Base-by-base conservation (phyloP, 179 eudicot genomes). In the Actinidia chinensis region DNA sequence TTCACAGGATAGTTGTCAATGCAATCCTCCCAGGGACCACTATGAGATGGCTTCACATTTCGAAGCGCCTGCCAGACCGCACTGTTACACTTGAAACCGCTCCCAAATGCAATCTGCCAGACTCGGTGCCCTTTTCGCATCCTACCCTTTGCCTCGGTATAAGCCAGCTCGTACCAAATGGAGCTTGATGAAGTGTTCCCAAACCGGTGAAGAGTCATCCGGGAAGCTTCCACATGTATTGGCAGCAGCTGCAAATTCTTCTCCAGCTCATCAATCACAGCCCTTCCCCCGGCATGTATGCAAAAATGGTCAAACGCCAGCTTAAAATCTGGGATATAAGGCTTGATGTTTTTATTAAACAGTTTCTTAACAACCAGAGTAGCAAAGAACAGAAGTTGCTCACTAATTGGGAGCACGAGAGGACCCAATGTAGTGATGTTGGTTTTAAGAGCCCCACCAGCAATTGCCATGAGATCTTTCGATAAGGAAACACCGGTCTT, bases 61-160 rank as follows among this genome's bases (percentile, higher is more conserved):
- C 82, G 78, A 51, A 85, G 84, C 18, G 86, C 85, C 70, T 83
- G 43, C 88, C 88, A 85, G 4, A 85, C 86, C 7, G 88, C 88
- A 68, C 88, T 85, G 46, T 85, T 85, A 78, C 88, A 85, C 25
- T 85, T 85, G 76, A 85, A 85, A 25, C 88, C 88, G 76, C 88
- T 85, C 63, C 88, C 88, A 71, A 85, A 85, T 18, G 86, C 88
- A 80, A 85, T 85, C 76, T 85, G 88, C 88, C 88, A 85, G 20
- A 85, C 82, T 59, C 82, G 43, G 9, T 85, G 44, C 14, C 88
- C 86, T 59, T 63, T 70, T 6, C 76, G 64, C 23, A 85, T 76
- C 55, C 88, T 80, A 11, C 88, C 88, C 76, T 85, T 85, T 23
- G 88, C 86, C 80, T 85, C 88, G 8, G 50, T 85, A 36, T 85